These are phyloP conservation scores for Ustilago nuda DNA, from an alignment of 1,284 basidiomycete species.

Conservation along the genomic window DNA sequence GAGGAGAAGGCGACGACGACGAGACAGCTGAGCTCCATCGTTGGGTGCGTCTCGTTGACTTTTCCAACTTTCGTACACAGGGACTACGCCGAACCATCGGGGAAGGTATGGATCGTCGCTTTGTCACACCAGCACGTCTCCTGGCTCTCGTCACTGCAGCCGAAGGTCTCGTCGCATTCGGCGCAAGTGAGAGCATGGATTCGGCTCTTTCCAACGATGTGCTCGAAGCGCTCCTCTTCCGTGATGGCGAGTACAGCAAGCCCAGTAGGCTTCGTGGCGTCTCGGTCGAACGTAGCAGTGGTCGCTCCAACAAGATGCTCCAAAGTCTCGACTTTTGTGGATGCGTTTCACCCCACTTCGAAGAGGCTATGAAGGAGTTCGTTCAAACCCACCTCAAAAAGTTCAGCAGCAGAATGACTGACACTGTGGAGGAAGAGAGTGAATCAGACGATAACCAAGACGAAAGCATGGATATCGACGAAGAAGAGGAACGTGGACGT, in stretches of 20 bases:
- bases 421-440: constrained; percentile 52
- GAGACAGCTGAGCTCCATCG: constrained; percentile 40
- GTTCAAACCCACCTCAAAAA: constrained; percentile 77
- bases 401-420: constrained; percentile 68
- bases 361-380: constrained; percentile 84
- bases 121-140: constrained; percentile 89
- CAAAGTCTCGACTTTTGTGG: constrained; percentile 93
- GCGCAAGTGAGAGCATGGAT: constrained; percentile 67
- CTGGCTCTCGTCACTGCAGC: constrained; percentile 64
- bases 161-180: constrained; percentile 64
- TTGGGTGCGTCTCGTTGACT: constrained; percentile 71
- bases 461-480: constrained; percentile 70
- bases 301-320: constrained; percentile 71
- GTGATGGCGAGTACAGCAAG: constrained; percentile 61
- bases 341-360: constrained; percentile 89
- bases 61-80: constrained; percentile 93
- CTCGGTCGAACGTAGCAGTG: constrained; percentile 57
- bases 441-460: constrained; percentile 36
- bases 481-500: constrained; percentile 71
- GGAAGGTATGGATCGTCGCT: constrained; percentile 87
- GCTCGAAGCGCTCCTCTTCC: constrained; percentile 66
- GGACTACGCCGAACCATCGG: constrained; percentile 92
- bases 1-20: constrained; percentile 42
- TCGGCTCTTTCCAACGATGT: constrained; percentile 64
- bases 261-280: constrained; percentile 62